Percentiles rank a stretch among this genome's conserved stretches.
Conservation (phyloP, 371 early-diverging fungal species). For the Lichtheimia ornata region DNA sequence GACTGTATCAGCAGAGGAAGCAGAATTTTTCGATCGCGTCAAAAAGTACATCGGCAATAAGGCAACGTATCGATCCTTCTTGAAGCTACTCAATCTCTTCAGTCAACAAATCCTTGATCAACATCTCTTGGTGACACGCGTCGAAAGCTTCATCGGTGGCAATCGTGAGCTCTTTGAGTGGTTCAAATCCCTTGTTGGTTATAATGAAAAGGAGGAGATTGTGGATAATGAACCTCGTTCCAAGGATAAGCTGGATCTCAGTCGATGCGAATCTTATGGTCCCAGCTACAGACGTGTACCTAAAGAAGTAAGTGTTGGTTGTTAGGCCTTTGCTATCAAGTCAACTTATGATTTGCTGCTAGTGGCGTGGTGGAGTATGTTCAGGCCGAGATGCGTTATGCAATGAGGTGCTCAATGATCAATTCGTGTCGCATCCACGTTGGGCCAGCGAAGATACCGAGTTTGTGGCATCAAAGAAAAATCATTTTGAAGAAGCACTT, state of each 20-base stretch:
- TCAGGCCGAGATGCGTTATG: slow-evolving; percentile 92
- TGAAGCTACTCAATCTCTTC: slow-evolving; percentile 93
- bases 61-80: slow-evolving; percentile 88
- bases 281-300: slow-evolving; percentile 73
- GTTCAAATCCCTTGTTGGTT: slow-evolving; percentile 94
- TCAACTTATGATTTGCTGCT: neutral
- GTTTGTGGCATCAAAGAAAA: slow-evolving; percentile 94
- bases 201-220: slow-evolving; percentile 60
- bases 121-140: slow-evolving; percentile 80
- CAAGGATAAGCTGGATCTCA: slow-evolving; percentile 54
- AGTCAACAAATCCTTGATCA: slow-evolving; percentile 92
- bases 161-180: slow-evolving; percentile 81
- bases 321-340: neutral
- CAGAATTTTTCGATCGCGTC: slow-evolving; percentile 87
- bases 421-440: slow-evolving; percentile 94
- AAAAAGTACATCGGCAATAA: slow-evolving; percentile 81
- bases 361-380: slow-evolving; percentile 58
- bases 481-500: slow-evolving; percentile 93
- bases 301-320: slow-evolving; percentile 45
- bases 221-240: slow-evolving; percentile 41
- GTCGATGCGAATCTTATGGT: slow-evolving; percentile 49
- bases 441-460: slow-evolving; percentile 95
- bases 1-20: slow-evolving; percentile 65
- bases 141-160: slow-evolving; percentile 73
- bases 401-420: slow-evolving; percentile 95